Evolutionary conservation across 805 yeast genomes (phyloP), one percentile per base, ranked within the genome.

Genomic region (Priceomyces medius): DNA sequence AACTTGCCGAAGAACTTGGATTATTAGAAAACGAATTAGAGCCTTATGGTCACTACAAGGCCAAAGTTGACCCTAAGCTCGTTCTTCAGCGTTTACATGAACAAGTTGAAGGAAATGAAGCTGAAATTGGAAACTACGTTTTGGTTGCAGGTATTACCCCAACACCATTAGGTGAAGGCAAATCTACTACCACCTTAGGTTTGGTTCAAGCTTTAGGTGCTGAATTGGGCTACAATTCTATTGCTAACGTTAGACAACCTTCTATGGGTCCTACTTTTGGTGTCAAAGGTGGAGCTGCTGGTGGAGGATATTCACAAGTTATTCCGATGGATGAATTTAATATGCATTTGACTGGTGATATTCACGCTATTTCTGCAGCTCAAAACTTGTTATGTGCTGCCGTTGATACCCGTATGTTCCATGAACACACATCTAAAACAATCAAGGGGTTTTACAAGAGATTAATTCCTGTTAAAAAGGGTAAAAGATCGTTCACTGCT

Each of bases 211-310:
- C 99, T 12, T 71, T 91, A 44, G 95, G 96, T 46, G 97, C 97
- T 19, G 95, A 88, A 56, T 74, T 91, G 55, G 77, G 81, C 39
- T 81, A 80, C 63, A 83, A 84, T 44, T 82, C 95, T 28, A 81
- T 90, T 63, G 99, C 98, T 40, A 89, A 88, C 56, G 96, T 91
- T 38, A 85, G 99, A 64, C 99, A 91, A 64, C 98, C 98, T 20
- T 85, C 95, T 7, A 88, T 91, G 97, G 98, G 98, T 29, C 99
- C 99, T 38, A 91, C 98, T 14, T 91, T 91, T 56, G 99, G 99
- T 64, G 89, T 91, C 55, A 91, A 91, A 71, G 99, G 99, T 58
- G 98, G 98, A 65, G 99, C 99, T 43, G 98, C 98, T 14, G 99
- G 99, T 55, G 99, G 98, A 61, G 98, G 98, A 36, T 91, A 89